Conservation (phyloP, 306 rosid species). For the Urtica urens region DNA sequence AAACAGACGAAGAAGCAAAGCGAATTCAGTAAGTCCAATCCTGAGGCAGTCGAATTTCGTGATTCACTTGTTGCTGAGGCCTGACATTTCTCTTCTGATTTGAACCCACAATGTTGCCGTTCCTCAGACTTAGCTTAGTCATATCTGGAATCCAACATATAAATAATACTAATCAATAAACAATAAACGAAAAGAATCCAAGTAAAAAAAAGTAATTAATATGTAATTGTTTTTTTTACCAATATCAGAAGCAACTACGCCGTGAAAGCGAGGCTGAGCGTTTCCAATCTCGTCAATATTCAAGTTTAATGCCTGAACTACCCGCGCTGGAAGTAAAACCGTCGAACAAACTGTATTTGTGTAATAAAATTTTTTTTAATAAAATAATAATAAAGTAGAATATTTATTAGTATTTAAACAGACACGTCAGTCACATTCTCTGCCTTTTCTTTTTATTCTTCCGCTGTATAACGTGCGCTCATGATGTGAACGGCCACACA, state of each 20-base stretch:
- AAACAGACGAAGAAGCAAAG: neutral
- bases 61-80: slow-evolving; percentile 24
- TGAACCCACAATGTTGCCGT: neutral
- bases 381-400: neutral
- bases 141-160: slow-evolving; percentile 15
- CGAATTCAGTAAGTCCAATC: slow-evolving; percentile 74
- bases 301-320: slow-evolving; percentile 50
- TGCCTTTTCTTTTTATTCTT: too few relatives aligned
- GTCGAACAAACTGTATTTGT: slow-evolving; percentile 41
- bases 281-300: slow-evolving; percentile 22
- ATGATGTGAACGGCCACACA: too few relatives aligned
- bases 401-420: neutral
- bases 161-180: too few relatives aligned
- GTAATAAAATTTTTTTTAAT: too few relatives aligned
- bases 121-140: slow-evolving; percentile 8
- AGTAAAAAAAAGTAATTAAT: neutral
- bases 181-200: neutral
- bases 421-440: neutral
- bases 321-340: slow-evolving; percentile 53
- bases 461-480: too few relatives aligned
- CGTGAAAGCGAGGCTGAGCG: slow-evolving; percentile 26
- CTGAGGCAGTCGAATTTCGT: slow-evolving; percentile 54
- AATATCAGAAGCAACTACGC: slow-evolving; percentile 15
- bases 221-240: slow-evolving; percentile 18
- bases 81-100: slow-evolving; percentile 27